A percentile compares a stretch with the other conserved stretches of the same genome.
Conservation (phyloP, 2,329 filamentous ascomycete genomes). For the Trichoderma atroviride region DNA sequence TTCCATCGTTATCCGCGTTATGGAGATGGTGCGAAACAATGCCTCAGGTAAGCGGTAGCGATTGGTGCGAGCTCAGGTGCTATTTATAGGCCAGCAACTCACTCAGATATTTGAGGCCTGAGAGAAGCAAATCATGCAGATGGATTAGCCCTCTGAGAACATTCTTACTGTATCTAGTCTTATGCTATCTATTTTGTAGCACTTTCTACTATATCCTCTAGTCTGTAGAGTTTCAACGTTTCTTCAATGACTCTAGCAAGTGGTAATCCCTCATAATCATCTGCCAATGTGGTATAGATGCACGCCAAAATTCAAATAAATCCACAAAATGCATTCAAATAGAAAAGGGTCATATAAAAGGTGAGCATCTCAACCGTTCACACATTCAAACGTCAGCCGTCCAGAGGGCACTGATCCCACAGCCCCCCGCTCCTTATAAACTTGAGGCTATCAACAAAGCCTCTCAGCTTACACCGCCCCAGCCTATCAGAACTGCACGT, state of each 20-base stretch:
- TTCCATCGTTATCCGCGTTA: not conserved
- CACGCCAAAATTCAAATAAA: not conserved
- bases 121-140: not conserved
- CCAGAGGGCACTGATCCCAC: slow-evolving; percentile 65
- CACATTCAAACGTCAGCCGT: not conserved
- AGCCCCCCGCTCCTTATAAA: slow-evolving; percentile 73
- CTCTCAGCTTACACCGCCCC: slow-evolving; percentile 69
- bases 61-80: not conserved
- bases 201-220: not conserved
- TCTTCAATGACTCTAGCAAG: not conserved
- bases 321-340: not conserved
- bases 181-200: not conserved
- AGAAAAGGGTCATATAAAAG: not conserved
- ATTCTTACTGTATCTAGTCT: not conserved
- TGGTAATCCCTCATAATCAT: not conserved
- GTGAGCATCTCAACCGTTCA: not conserved
- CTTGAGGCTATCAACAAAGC: slow-evolving; percentile 72
- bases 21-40: not conserved
- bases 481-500: slow-evolving; percentile 70
- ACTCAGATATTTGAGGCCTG: not conserved
- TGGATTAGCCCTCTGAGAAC: not conserved
- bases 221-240: not conserved
- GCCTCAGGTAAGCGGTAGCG: not conserved
- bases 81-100: not conserved
- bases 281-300: not conserved